phyloP scores from a whole-genome alignment of 192 early-diverging fungal genomes.

The Chytriomyces sp. region DNA sequence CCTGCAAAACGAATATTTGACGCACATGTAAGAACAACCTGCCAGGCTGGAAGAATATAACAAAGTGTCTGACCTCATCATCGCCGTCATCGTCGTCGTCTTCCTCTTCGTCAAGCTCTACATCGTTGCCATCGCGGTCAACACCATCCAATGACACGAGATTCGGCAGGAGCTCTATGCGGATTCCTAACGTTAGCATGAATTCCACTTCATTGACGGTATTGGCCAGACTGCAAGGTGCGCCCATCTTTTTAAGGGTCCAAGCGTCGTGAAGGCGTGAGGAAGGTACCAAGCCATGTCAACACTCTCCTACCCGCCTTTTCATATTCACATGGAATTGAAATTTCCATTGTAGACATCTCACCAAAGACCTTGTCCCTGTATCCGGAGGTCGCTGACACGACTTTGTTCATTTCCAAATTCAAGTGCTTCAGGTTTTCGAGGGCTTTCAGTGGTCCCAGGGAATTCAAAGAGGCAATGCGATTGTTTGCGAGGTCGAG shows the following conservation, averaged over 20 bases:
- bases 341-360: no score
- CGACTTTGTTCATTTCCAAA: slow-evolving; percentile 8
- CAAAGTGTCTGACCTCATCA: neutral
- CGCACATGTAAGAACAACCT: neutral
- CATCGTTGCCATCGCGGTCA: neutral
- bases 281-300: no score
- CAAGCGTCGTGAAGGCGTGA: no score
- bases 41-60: neutral
- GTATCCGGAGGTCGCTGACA: neutral
- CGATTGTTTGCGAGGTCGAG: slow-evolving; percentile 20
- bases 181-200: neutral
- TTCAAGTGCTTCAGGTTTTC: neutral
- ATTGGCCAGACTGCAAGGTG: no score
- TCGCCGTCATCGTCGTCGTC: slow-evolving; percentile 4
- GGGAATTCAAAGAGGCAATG: neutral
- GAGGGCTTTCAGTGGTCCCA: neutral
- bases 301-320: no score
- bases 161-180: neutral
- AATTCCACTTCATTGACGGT: no score
- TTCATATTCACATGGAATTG: no score
- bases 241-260: no score
- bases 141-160: slow-evolving; percentile 6
- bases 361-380: neutral
- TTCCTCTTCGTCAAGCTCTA: neutral
- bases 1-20: neutral